Evolutionary conservation across 352 stramenopile genomes (phyloP).

Genomic region (Halophytophthora polymorphica): DNA sequence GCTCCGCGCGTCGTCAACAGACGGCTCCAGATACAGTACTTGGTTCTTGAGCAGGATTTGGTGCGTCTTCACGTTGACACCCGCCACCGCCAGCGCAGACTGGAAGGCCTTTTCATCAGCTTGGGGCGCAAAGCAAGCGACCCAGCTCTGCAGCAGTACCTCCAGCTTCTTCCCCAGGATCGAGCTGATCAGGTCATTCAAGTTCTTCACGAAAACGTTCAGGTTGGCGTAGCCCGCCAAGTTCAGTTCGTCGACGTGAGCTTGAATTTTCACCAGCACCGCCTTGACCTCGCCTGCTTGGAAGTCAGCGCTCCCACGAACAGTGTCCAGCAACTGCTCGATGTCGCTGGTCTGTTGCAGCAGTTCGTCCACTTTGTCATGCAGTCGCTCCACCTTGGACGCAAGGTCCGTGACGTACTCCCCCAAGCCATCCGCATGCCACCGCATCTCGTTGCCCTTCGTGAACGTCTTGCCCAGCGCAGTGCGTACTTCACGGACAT

Average conservation of each 20-base stretch:
- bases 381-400: conserved; percentile 93
- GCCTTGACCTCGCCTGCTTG: conserved; percentile 39
- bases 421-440: conserved; percentile 82
- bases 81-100: conserved; percentile 37
- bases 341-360: conserved; percentile 91
- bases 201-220: conserved; percentile 87
- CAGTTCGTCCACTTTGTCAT: conserved; percentile 98
- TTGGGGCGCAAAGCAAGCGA: conserved; percentile 60
- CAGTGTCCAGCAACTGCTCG: conserved; percentile 84
- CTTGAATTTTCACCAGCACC: conserved; percentile 88
- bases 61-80: conserved; percentile 59
- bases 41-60: conserved; percentile 97
- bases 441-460: conserved; percentile 87
- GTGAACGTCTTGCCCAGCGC: conserved; percentile 88
- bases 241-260: conserved; percentile 93
- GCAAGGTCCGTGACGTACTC: conserved; percentile 89
- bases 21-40: conserved; percentile 94
- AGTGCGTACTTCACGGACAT: conserved; percentile 78
- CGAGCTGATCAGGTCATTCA: conserved; percentile 86
- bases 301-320: conserved; percentile 64
- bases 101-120: conserved; percentile 60
- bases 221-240: conserved; percentile 94
- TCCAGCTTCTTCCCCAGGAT: conserved; percentile 85
- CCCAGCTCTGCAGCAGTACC: conserved; percentile 58
- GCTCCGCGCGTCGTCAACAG: conserved; percentile 90